Evolutionary conservation across 371 early-diverging fungal species (phyloP), one percentile per base, ranked within the genome.

Genomic region (Basidiobolus meristosporus): DNA sequence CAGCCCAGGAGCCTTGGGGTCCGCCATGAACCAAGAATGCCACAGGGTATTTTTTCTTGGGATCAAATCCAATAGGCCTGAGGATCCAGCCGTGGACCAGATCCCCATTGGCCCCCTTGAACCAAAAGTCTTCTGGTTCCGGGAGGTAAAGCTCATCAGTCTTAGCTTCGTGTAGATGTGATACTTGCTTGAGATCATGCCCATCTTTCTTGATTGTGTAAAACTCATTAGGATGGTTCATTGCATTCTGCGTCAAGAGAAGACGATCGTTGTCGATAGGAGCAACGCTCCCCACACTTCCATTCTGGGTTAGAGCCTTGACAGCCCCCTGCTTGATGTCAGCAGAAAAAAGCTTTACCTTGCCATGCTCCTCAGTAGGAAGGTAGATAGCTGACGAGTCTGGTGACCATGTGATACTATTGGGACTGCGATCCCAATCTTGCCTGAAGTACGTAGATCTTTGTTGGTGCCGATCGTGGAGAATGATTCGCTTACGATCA

Each of bases 21-120:
- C 45, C 45, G 22, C 88, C 88, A 47, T 88, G 88, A 47, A 88
- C 77, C 38, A 84, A 57, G 39, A 81, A 76, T 6, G 82, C 84
- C 3, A 84, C 56, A 15, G 88, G 88, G 36, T 84, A 85, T 40
- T 60, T 64, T 36, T 65, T 60, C 4, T 47, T 31, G 12, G 58
- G 37, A 29, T 73, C 64, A 44, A 75, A 81, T 31, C 59, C 49
- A 15, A 65, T 60, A 22, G 85, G 85, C 39, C 70, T 77, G 30
- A 79, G 42, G 28, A 82, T 45, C 60, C 70, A 76, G 3, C 82
- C 84, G 43, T 80, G 79, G 19, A 84, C 77, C 9, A 55, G 42
- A n/a, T 65, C 60, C 42, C 62, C 57, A 35, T 68, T 47, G 11
- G 73, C 69, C 7, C 86, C 86, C 5, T 42, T 53, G 52, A 84